Conservation (phyloP, 768 basidiomycete species). For the Tylopilus vinaceipallidus region DNA sequence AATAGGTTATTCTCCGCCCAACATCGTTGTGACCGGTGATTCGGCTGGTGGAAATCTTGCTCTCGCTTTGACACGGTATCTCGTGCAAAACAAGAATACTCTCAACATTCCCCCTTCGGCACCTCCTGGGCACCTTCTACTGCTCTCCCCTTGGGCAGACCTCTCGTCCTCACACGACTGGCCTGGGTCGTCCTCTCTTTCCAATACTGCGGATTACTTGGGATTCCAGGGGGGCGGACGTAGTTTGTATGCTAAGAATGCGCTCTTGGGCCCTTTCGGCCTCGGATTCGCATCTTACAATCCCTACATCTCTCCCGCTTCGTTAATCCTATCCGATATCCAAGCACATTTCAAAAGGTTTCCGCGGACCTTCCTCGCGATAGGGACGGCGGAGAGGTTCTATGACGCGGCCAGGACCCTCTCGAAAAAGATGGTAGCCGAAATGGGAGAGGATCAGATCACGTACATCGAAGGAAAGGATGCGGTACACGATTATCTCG, state of each 20-base stretch:
- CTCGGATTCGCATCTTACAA: constrained; percentile 44
- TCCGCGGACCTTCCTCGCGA: constrained; percentile 58
- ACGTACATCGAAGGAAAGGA: constrained; percentile 50
- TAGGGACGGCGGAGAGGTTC: constrained; percentile 57
- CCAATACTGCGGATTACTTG: constrained; percentile 34
- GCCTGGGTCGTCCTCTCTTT: constrained; percentile 38
- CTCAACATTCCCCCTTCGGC: constrained; percentile 34
- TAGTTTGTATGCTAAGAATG: constrained; percentile 34
- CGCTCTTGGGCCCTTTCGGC: constrained; percentile 50
- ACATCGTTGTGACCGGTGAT: constrained; percentile 71
- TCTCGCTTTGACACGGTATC: constrained; percentile 58
- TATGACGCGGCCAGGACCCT: constrained; percentile 51
- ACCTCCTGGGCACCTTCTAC: constrained; percentile 47
- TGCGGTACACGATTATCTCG: constrained; percentile 53
- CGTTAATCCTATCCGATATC: constrained; percentile 34
- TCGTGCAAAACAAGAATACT: constrained; percentile 46
- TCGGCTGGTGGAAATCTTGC: constrained; percentile 78
- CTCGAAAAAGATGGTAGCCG: constrained; percentile 46
- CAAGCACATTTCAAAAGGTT: constrained; percentile 50
- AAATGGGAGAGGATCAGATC: constrained; percentile 45
- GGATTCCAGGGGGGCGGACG: constrained; percentile 8
- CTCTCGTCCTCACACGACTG: constrained; percentile 37
- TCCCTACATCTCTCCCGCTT: constrained; percentile 60
- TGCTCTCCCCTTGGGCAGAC: constrained; percentile 60
- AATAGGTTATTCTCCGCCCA: constrained; percentile 52